phyloP scores from a whole-genome alignment of 2,329 filamentous ascomycete species.

The Aspergillus ibericus region DNA sequence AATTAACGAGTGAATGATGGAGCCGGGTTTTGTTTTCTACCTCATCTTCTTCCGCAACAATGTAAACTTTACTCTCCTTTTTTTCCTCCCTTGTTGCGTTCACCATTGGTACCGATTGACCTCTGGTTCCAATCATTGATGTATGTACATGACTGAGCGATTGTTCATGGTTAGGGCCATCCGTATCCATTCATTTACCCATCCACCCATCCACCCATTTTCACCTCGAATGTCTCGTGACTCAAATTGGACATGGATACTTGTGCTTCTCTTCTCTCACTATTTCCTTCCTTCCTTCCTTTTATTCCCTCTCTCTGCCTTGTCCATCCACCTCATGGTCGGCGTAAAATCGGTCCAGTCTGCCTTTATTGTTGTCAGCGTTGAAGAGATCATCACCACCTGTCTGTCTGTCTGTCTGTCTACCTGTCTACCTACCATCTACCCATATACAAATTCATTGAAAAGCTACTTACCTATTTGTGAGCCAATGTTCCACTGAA shows the following conservation, averaged over 20 bases:
- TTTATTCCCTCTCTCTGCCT: not conserved
- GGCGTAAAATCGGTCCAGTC: not conserved
- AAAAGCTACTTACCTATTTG: no score
- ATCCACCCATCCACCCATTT: not conserved
- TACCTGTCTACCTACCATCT: not conserved
- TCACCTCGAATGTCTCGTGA: not conserved
- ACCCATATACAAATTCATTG: not conserved
- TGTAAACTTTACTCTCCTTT: not conserved
- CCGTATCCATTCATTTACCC: not conserved
- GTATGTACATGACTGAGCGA: not conserved
- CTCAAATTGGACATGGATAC: not conserved
- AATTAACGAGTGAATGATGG: conserved; percentile 15
- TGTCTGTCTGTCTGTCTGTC: not conserved
- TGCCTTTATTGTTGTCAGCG: not conserved
- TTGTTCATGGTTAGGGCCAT: not conserved
- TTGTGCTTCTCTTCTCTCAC: not conserved
- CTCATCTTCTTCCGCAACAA: not conserved
- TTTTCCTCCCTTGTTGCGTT: not conserved
- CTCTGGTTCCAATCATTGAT: not conserved
- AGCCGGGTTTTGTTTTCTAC: not conserved
- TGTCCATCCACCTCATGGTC: not conserved
- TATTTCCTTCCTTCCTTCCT: not conserved
- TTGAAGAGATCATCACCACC: not conserved
- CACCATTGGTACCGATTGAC: conserved; percentile 1
- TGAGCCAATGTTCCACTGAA: no score